Percentiles rank a stretch among this genome's conserved stretches.
phyloP scores from a whole-genome alignment of 2,329 filamentous ascomycete species.

The Macrophomina pseudophaseolina region DNA sequence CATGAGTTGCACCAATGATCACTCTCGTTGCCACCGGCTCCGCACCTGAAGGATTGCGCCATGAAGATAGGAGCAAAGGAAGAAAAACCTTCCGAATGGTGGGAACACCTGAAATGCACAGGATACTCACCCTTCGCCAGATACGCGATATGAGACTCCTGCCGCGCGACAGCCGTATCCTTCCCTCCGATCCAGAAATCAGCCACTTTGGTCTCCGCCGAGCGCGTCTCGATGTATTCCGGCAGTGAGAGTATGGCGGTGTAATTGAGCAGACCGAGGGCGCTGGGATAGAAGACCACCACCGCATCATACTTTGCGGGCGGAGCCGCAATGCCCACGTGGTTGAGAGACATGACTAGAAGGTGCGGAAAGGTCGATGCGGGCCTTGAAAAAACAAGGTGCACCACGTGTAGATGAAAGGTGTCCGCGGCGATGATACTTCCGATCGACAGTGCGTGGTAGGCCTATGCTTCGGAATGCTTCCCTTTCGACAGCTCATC shows the following conservation, averaged over 20 bases:
- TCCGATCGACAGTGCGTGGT: too few relatives aligned
- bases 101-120: background rate
- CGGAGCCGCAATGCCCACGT: constrained; percentile 34
- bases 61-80: background rate
- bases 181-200: constrained; percentile 9
- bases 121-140: background rate
- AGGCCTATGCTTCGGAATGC: too few relatives aligned
- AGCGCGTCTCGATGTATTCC: constrained; percentile 28
- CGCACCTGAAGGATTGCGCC: background rate
- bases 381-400: background rate
- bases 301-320: constrained; percentile 31
- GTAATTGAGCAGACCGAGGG: constrained; percentile 36
- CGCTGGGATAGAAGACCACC: constrained; percentile 33
- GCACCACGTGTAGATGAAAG: background rate
- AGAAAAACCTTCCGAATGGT: background rate
- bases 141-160: background rate
- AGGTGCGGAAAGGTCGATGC: background rate
- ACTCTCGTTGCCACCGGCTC: background rate
- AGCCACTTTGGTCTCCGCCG: background rate
- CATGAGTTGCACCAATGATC: background rate
- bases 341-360: constrained; percentile 28
- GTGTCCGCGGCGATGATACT: too few relatives aligned
- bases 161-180: background rate
- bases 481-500: too few relatives aligned
- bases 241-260: constrained; percentile 32